These are phyloP conservation scores for Zangia roseola DNA, from an alignment of 768 basidiomycete species.

Conservation along the genomic window DNA sequence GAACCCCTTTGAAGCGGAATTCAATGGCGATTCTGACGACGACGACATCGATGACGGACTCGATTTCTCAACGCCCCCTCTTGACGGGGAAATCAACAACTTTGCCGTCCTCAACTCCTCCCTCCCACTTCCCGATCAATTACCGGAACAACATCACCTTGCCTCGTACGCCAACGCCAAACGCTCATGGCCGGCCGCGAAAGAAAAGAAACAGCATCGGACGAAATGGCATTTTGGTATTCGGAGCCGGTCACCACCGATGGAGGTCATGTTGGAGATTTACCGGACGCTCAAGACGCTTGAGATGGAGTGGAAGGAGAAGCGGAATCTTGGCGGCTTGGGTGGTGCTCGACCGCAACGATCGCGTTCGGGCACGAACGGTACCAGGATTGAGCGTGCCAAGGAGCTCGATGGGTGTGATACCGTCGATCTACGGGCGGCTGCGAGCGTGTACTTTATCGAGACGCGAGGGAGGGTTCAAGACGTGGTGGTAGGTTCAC, in stretches of 20 bases:
- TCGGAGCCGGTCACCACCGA: constrained; percentile 87
- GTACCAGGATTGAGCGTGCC: constrained; percentile 59
- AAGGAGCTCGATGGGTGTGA: constrained; percentile 59
- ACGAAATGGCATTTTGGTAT: constrained; percentile 99
- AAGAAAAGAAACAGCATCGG: constrained; percentile 70
- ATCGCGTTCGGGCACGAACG: constrained; percentile 33
- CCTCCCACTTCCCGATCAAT: constrained; percentile 67
- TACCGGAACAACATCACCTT: constrained; percentile 67
- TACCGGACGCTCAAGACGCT: constrained; percentile 87
- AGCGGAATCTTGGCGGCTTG: constrained; percentile 72
- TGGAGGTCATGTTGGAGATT: constrained; percentile 99
- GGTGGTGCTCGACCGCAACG: constrained; percentile 46
- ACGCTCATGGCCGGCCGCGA: constrained; percentile 42
- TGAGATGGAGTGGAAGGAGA: constrained; percentile 98
- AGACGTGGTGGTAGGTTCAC: constrained; percentile 78
- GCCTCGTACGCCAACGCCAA: constrained; percentile 60
- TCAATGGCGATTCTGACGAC: constrained; percentile 41
- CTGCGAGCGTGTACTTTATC: constrained; percentile 85
- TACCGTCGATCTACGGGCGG: constrained; percentile 61
- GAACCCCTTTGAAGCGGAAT: constrained; percentile 81
- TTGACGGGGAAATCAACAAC: constrained; percentile 47
- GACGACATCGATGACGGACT: constrained; percentile 59
- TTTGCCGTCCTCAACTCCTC: constrained; percentile 91
- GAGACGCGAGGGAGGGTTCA: constrained; percentile 89
- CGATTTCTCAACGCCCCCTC: constrained; percentile 45